Evolutionary conservation across 169 alveolate genomes (phyloP).

Genomic region (Plasmodium yoelii): DNA sequence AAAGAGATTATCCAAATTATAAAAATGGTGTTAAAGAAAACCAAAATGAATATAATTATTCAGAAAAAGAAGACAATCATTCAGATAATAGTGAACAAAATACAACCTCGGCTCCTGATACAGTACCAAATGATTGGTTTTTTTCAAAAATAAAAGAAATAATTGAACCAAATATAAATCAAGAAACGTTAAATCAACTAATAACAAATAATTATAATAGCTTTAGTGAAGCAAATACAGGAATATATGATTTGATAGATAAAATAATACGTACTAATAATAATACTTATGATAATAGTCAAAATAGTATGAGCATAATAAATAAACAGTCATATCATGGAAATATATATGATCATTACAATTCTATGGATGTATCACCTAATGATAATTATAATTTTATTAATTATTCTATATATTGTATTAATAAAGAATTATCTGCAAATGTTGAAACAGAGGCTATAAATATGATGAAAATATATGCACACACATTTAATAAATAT

Average conservation of each 20-base stretch:
- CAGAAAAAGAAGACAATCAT: not conserved
- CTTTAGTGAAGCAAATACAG: conserved; percentile 65
- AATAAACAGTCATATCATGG: too few species aligned
- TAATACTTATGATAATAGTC: conserved; percentile 7
- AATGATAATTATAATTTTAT: conserved; percentile 63
- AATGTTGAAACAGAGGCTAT: conserved; percentile 67
- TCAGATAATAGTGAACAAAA: not conserved
- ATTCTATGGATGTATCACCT: conserved; percentile 33
- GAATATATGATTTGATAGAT: conserved; percentile 55
- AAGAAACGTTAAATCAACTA: conserved; percentile 58
- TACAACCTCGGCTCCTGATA: not conserved
- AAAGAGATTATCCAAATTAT: not conserved
- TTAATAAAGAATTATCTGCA: conserved; percentile 68
- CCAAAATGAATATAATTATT: not conserved
- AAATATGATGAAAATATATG: conserved; percentile 65
- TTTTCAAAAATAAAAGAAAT: conserved; percentile 61
- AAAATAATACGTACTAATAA: conserved; percentile 37
- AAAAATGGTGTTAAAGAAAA: not conserved
- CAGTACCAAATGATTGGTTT: conserved; percentile 45
- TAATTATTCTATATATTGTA: conserved; percentile 54
- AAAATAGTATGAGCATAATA: not conserved
- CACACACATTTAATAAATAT: conserved; percentile 34
- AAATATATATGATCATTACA: conserved; percentile 29
- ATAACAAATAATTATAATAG: conserved; percentile 61
- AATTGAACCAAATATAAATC: conserved; percentile 45